Percentiles rank a stretch among this genome's conserved stretches.
Conservation (phyloP, 768 basidiomycete species). For the Tylopilus sp. region DNA sequence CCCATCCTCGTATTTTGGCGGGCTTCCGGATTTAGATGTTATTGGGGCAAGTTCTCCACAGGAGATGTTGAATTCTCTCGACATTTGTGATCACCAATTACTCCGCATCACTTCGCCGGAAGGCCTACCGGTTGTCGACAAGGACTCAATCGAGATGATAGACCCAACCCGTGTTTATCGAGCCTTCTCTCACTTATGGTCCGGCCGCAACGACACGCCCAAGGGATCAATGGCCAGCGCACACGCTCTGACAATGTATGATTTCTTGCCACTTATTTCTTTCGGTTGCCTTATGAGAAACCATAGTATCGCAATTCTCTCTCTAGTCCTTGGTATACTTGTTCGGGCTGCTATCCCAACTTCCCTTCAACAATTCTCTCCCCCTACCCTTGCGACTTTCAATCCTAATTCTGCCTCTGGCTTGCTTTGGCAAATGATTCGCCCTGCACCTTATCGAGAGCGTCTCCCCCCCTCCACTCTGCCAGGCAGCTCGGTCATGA, state of each 20-base stretch:
- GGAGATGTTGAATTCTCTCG: conserved; percentile 43
- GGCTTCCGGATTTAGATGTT: conserved; percentile 27
- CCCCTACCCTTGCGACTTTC: conserved; percentile 16
- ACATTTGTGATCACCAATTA: conserved; percentile 40
- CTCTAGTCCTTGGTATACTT: conserved; percentile 59
- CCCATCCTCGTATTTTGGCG: conserved; percentile 17
- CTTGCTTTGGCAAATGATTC: conserved; percentile 41
- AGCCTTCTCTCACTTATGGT: conserved; percentile 44
- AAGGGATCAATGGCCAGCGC: conserved; percentile 45
- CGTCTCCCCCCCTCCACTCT: conserved; percentile 29
- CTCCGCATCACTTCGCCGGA: conserved; percentile 35
- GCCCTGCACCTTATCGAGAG: conserved; percentile 39
- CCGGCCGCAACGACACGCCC: conserved; percentile 29
- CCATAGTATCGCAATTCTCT: conserved; percentile 63
- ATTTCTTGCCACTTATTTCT: conserved; percentile 9
- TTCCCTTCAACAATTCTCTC: conserved; percentile 20
- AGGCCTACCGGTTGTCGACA: conserved; percentile 43
- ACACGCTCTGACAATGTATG: conserved; percentile 68
- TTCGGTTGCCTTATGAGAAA: conserved; percentile 9
- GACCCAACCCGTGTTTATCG: conserved; percentile 42
- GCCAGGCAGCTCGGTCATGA: conserved; percentile 26
- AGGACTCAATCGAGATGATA: conserved; percentile 41
- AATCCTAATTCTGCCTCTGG: conserved; percentile 27
- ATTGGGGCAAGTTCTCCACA: conserved; percentile 25
- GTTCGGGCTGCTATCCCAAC: conserved; percentile 25